Percentiles rank a stretch among this genome's conserved stretches.
These are phyloP conservation scores for Plasmodium vinckei DNA, from an alignment of 169 alveolate species.

Conservation along the genomic window DNA sequence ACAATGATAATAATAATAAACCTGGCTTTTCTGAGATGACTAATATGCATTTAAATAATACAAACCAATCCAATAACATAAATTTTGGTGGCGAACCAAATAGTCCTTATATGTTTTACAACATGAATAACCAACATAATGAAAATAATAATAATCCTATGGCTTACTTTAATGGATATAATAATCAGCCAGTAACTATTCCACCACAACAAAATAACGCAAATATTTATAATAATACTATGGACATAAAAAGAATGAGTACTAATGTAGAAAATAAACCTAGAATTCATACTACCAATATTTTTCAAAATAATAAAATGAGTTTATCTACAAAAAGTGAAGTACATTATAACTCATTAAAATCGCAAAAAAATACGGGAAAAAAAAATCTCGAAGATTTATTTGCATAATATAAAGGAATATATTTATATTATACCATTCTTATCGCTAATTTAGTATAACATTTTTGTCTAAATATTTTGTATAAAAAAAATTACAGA, in stretches of 20 bases:
- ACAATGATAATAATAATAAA: conserved; percentile 8
- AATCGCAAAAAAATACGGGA: conserved; percentile 46
- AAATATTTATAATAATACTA: conserved; percentile 34
- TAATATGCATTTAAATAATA: conserved; percentile 3
- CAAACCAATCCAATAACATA: conserved; percentile 10
- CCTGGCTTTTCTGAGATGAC: neutral
- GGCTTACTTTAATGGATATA: conserved; percentile 7
- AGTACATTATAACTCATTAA: conserved; percentile 38
- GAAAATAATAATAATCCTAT: neutral
- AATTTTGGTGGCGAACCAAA: conserved; percentile 11
- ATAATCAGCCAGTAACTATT: conserved; percentile 4
- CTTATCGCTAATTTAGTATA: too few species aligned
- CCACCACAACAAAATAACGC: neutral
- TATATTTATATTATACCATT: too few species aligned
- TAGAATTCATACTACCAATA: conserved; percentile 25
- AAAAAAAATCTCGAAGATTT: conserved; percentile 72
- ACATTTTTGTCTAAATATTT: too few species aligned
- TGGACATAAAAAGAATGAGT: conserved; percentile 40
- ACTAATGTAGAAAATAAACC: conserved; percentile 20
- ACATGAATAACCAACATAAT: conserved; percentile 18
- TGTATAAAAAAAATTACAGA: too few species aligned
- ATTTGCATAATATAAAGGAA: conserved; percentile 25
- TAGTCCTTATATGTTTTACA: conserved; percentile 50
- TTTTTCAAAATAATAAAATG: conserved; percentile 25
- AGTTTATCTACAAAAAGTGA: conserved; percentile 67